Percentiles rank a stretch among this genome's conserved stretches.
These are phyloP conservation scores for Beverwykella pulmonaria DNA, from an alignment of 495 filamentous ascomycete genomes.

Conservation along the genomic window DNA sequence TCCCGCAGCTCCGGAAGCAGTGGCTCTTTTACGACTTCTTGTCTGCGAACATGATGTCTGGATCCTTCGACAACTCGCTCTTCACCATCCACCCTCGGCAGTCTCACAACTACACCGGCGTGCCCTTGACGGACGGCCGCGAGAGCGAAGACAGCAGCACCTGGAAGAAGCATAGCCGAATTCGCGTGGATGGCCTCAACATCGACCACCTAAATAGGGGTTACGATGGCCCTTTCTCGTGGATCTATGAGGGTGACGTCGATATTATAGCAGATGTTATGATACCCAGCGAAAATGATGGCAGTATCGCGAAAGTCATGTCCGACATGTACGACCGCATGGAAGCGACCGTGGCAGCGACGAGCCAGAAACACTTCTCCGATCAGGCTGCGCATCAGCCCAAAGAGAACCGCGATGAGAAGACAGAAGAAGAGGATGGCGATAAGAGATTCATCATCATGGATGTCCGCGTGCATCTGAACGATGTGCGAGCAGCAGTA, in stretches of 20 bases:
- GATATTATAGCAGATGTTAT: slow-evolving; percentile 96
- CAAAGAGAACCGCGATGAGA: slow-evolving; percentile 26
- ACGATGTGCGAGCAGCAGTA: slow-evolving; percentile 86
- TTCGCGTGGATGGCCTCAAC: slow-evolving; percentile 88
- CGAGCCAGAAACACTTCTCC: slow-evolving; percentile 19
- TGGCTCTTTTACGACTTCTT: slow-evolving; percentile 98
- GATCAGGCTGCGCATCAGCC: slow-evolving; percentile 18
- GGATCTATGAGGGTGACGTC: slow-evolving; percentile 95
- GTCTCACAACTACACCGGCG: slow-evolving; percentile 69
- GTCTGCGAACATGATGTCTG: slow-evolving; percentile 92
- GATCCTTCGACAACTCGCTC: slow-evolving; percentile 90
- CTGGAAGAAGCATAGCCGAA: slow-evolving; percentile 92
- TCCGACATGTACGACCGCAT: slow-evolving; percentile 91
- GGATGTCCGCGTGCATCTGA: slow-evolving; percentile 87
- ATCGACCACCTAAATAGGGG: slow-evolving; percentile 96
- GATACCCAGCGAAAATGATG: slow-evolving; percentile 83
- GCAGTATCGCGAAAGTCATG: slow-evolving; percentile 87
- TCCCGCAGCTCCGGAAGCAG: slow-evolving; percentile 89
- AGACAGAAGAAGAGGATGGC: slow-evolving; percentile 36
- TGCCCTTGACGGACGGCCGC: slow-evolving; percentile 55
- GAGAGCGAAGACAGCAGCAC: slow-evolving; percentile 56
- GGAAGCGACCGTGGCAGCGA: slow-evolving; percentile 82
- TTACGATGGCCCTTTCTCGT: slow-evolving; percentile 91
- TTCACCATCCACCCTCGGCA: slow-evolving; percentile 97
- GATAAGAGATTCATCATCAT: slow-evolving; percentile 79